Percentiles rank a stretch among this genome's conserved stretches.
phyloP scores from a whole-genome alignment of 2,329 filamentous ascomycete species.

The Arthrobotrys conoides region DNA sequence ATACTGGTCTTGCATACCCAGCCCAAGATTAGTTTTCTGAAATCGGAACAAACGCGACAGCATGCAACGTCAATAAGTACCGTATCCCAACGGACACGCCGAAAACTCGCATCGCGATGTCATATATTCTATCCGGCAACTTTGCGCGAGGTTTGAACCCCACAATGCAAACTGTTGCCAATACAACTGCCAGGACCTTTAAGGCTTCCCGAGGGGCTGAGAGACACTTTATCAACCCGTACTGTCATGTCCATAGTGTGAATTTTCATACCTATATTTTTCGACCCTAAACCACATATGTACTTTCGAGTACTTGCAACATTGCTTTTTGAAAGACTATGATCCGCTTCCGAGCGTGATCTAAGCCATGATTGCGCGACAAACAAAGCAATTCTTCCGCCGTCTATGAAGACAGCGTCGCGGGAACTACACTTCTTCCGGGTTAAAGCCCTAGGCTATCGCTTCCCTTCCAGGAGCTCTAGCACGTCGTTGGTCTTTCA shows the following conservation, averaged over 20 bases:
- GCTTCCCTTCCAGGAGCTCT: not conserved
- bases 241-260: not conserved
- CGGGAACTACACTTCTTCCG: not conserved
- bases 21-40: conserved; percentile 7
- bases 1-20: not conserved
- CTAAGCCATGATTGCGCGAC: conserved; percentile 18
- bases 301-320: not conserved
- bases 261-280: conserved; percentile 1
- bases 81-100: conserved; percentile 7
- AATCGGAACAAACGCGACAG: conserved; percentile 26
- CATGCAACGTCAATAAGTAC: not conserved
- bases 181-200: not conserved
- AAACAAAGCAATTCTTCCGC: not conserved
- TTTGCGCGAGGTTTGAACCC: not conserved
- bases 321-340: not conserved
- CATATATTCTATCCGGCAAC: not conserved
- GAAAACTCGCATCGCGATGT: not conserved
- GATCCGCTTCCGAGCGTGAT: conserved; percentile 1
- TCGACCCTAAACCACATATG: not conserved
- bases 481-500: not conserved
- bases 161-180: not conserved
- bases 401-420: not conserved
- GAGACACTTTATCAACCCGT: not conserved
- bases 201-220: conserved; percentile 15
- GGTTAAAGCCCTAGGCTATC: not conserved